A percentile compares a stretch with the other conserved stretches of the same genome.
Evolutionary conservation across 257 asterid species (phyloP).

Genomic region (Scutellaria minor): DNA sequence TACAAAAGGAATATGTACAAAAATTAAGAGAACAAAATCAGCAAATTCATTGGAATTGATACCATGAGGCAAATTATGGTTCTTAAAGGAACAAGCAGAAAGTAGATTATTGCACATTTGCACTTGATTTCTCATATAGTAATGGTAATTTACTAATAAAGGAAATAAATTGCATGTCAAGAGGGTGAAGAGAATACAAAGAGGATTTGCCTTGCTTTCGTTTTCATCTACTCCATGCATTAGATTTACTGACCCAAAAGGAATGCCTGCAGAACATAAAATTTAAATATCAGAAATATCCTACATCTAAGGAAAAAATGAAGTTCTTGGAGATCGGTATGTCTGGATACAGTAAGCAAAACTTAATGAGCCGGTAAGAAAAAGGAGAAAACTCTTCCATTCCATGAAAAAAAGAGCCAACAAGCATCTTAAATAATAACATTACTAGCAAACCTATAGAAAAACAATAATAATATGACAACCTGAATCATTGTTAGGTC

Average conservation of each 20-base stretch:
- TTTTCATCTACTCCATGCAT: slow-evolving; percentile 92
- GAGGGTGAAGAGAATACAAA: slow-evolving; percentile 69
- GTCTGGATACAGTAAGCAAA: slow-evolving; percentile 3
- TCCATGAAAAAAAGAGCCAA: neutral
- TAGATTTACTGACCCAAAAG: slow-evolving; percentile 96
- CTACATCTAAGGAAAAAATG: neutral
- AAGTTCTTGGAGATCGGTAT: neutral
- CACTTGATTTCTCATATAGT: slow-evolving; percentile 10
- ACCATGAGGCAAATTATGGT: neutral
- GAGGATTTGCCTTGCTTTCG: slow-evolving; percentile 97
- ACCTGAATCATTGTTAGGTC: neutral
- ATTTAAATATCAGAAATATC: slow-evolving; percentile 28
- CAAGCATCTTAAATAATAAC: slow-evolving; percentile 10
- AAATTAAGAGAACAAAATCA: slow-evolving; percentile 7
- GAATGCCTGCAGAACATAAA: slow-evolving; percentile 77
- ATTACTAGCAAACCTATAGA: neutral
- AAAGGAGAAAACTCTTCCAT: neutral
- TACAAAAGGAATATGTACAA: neutral
- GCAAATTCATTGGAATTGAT: slow-evolving; percentile 1
- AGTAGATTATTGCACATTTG: slow-evolving; percentile 3
- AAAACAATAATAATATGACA: neutral
- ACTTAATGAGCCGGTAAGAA: neutral
- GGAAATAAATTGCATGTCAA: slow-evolving; percentile 37
- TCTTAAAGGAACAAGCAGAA: slow-evolving; percentile 25
- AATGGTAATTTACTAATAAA: slow-evolving; percentile 10